phyloP scores from a whole-genome alignment of 805 yeast species.

The Saccharomycopsis fibuligera region DNA sequence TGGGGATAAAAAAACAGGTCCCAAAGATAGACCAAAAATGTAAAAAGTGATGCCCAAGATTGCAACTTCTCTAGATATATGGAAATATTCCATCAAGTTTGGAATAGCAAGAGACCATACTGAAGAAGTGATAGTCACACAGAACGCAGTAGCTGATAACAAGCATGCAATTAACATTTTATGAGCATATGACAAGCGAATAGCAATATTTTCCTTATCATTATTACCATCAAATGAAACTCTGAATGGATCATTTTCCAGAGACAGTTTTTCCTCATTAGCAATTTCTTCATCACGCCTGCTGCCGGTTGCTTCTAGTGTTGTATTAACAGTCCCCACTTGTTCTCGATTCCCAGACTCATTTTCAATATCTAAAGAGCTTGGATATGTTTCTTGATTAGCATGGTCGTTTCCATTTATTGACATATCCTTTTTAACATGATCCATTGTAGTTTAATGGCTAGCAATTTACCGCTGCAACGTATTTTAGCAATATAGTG shows the following conservation, averaged over 20 bases:
- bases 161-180: conserved; percentile 54
- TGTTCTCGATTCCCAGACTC: background rate
- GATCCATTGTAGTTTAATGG: too few relatives aligned
- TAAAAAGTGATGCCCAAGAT: conserved; percentile 51
- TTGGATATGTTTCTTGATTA: too few relatives aligned
- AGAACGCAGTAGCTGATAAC: conserved; percentile 49
- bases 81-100: conserved; percentile 40
- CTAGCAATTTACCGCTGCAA: too few relatives aligned
- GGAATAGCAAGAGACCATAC: conserved; percentile 58
- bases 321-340: too few relatives aligned
- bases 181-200: conserved; percentile 35
- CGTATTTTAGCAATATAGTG: too few relatives aligned
- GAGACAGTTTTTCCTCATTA: too few relatives aligned
- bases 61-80: conserved; percentile 44
- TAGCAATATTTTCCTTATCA: conserved; percentile 30
- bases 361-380: background rate
- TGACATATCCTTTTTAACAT: too few relatives aligned
- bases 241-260: conserved; percentile 25
- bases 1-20: conserved; percentile 65
- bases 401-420: too few relatives aligned
- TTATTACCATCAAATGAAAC: conserved; percentile 27
- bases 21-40: conserved; percentile 61
- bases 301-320: too few relatives aligned
- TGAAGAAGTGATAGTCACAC: conserved; percentile 65
- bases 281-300: too few relatives aligned